Evolutionary conservation across 2,329 filamentous ascomycete genomes (phyloP), one percentile per base, ranked within the genome.

Genomic region (Colletotrichum lentis): DNA sequence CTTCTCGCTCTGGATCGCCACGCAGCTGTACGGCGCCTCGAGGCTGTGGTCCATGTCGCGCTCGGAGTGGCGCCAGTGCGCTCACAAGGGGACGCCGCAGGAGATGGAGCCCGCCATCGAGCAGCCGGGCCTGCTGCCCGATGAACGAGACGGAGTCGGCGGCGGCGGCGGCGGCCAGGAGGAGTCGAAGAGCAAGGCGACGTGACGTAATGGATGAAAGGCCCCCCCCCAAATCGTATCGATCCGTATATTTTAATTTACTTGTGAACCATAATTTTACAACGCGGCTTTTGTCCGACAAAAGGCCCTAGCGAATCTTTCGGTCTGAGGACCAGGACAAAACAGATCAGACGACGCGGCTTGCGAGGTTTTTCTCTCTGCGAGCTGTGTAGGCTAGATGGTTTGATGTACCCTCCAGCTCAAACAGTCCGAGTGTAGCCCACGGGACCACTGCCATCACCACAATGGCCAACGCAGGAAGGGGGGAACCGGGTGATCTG

Each of bases 1-100:
- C 14, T 71, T 71, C 16, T 53, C 62, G 5, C 41, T 71, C 1
- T 71, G 69, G 69, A 70, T 71, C 8, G 31, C 57, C 0, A 71
- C 69, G 0, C 69, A 71, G 60, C 59, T 71, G 22, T 71, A 71
- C 56, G 69, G 67, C 3, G 67, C 67, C 3, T 63, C 57, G 11
- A 59, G 67, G 20, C 61, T 69, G 20, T 59, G 55, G 12, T 20
- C 46, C 3, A 69, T 71, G 69, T 63, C 67, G 5, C 43, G 55
- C 3, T 62, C 69, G 0, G 67, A 71, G 35, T 35, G 52, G 16
- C 8, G 62, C 22, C 62, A 67, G 11, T 20, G 35, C 24, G n/a
- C 24, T 24, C 16, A 4, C 16, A 56, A 56, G 12, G 37, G 27
- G 20, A 37, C 35, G 12, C 43, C 53, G 3, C 22, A 22, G 6